Evolutionary conservation across 1,284 basidiomycete species (phyloP), one percentile per base, ranked within the genome.

Genomic region (Pascua sp.): DNA sequence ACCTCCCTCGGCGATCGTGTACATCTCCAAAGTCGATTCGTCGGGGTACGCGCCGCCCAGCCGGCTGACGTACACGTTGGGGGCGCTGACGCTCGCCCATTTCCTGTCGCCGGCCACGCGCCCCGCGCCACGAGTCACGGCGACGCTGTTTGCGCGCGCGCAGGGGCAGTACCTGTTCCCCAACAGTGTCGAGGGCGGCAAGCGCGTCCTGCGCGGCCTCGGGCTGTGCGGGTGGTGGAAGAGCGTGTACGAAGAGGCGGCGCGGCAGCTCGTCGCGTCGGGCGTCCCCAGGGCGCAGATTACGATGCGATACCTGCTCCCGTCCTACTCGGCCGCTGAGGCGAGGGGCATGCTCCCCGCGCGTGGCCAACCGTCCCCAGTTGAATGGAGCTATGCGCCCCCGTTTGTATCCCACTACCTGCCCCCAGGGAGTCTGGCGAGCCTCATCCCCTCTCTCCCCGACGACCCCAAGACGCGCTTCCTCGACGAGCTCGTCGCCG

Each of bases 131-230:
- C 83, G 60, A 10, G 71, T 93, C 7, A 87, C 89, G 82, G 81
- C 97, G 8, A 91, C 96, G 66, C 81, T 98, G 37, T 96, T 98
- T 69, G 95, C 95, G 2, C 83, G 93, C 16, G 86, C 90, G 1
- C 94, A 98, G 76, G 80, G 79, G 40, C 93, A 97, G 71, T 98
- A 98, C 73, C 81, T 98, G 37, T 98, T 98, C 73, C 90, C 94
- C 0, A 91, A 93, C 69, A 91, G 89, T n/a, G 80, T 84, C 4
- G 85, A 91, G 32, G 87, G 84, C 64, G 62, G 57, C 17, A 98
- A 98, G 79, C 83, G 80, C 24, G 86, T 90, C 2, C 77, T 95
- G 51, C 83, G 83, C 40, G 95, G 97, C 67, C 81, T 86, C 32
- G 83, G 83, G 63, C 82, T 98, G 1, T 93, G 92, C 72, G 85